phyloP scores from a whole-genome alignment of 306 rosid genomes.

The Cucumis cinereus region DNA sequence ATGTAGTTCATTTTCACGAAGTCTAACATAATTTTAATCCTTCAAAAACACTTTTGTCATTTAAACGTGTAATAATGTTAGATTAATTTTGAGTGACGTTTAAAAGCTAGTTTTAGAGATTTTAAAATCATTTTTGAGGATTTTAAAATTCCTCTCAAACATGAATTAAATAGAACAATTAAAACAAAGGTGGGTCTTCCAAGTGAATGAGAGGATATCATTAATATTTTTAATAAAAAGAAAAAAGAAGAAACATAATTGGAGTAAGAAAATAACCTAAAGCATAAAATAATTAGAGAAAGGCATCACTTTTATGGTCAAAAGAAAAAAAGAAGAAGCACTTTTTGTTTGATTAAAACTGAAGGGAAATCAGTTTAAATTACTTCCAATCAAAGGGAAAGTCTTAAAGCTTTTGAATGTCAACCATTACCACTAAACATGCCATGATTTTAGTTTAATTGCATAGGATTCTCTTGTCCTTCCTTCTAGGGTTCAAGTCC shows the following conservation, averaged over 20 bases:
- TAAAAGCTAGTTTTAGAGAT: no score
- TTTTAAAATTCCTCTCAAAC: no score
- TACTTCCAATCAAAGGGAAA: neutral
- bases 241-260: neutral
- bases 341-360: constrained; percentile 1
- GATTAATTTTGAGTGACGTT: no score
- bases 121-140: no score
- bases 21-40: no score
- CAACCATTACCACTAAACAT: neutral
- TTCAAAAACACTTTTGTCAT: no score
- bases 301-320: neutral
- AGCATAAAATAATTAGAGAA: neutral
- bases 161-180: neutral
- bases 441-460: constrained; percentile 8
- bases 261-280: neutral
- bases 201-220: neutral
- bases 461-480: constrained; percentile 3
- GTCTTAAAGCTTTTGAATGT: neutral
- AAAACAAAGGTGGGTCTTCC: neutral
- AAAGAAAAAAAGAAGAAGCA: neutral
- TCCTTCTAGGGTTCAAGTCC: neutral
- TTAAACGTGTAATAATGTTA: no score
- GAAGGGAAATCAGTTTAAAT: neutral
- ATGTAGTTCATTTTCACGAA: no score
- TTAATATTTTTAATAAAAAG: neutral